A percentile compares a stretch with the other conserved stretches of the same genome.
Conservation (phyloP, 495 filamentous ascomycete genomes). For the Staphylotrichum longicolle region DNA sequence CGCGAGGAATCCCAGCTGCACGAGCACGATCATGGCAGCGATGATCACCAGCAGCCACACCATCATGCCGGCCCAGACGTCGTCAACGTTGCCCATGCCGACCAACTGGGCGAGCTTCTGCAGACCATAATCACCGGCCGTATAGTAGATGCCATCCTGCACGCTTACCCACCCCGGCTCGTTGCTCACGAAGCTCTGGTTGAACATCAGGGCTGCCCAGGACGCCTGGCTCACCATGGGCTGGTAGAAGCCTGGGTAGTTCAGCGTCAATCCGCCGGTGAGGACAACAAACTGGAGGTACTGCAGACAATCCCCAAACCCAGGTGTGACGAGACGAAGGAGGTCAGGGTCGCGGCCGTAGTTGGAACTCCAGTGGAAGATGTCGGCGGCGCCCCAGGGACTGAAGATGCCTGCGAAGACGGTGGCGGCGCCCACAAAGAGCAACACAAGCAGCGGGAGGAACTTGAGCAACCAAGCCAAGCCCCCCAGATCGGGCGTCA, state of each 20-base stretch:
- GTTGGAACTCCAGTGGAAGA: conserved; percentile 93
- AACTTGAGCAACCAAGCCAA: conserved; percentile 70
- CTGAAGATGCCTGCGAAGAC: conserved; percentile 81
- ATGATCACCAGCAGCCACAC: conserved; percentile 79
- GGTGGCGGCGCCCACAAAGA: conserved; percentile 78
- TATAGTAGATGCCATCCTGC: conserved; percentile 81
- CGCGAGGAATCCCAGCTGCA: conserved; percentile 70
- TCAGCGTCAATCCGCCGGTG: conserved; percentile 77
- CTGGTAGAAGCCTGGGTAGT: conserved; percentile 93
- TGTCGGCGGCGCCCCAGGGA: conserved; percentile 87
- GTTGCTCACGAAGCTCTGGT: conserved; percentile 77
- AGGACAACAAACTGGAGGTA: conserved; percentile 93
- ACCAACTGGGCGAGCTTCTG: conserved; percentile 75
- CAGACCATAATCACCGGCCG: conserved; percentile 69
- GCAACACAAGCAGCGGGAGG: conserved; percentile 72
- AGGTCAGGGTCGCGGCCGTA: conserved; percentile 93
- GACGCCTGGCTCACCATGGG: conserved; percentile 80
- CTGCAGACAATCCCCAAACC: conserved; percentile 95
- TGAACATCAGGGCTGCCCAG: conserved; percentile 92
- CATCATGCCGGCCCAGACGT: conserved; percentile 92
- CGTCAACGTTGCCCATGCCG: conserved; percentile 70
- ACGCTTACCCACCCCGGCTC: conserved; percentile 60
- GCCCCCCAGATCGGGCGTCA: conserved; percentile 73
- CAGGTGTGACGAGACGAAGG: conserved; percentile 87
- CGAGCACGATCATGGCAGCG: conserved; percentile 61